A percentile compares a stretch with the other conserved stretches of the same genome.
These are phyloP conservation scores for Aspergillus funiculosus DNA, from an alignment of 495 filamentous ascomycete genomes.

Conservation along the genomic window DNA sequence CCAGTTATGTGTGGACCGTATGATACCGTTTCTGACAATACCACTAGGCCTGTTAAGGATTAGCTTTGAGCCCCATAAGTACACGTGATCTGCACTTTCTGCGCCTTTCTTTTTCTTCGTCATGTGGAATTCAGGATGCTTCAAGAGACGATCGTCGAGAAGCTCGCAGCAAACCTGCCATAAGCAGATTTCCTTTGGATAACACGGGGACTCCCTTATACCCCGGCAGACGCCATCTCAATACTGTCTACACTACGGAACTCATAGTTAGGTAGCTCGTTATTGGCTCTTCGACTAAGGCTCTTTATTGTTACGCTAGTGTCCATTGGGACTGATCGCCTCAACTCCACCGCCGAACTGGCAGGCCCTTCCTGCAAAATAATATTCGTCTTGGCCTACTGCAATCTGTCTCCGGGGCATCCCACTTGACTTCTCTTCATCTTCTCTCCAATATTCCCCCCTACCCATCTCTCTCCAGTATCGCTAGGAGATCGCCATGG, in stretches of 20 bases:
- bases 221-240: too few species aligned
- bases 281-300: conserved; percentile 4
- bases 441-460: conserved; percentile 6
- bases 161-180: too few species aligned
- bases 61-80: too few species aligned
- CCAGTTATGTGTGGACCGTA: conserved; percentile 2
- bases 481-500: conserved; percentile 46
- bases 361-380: conserved; percentile 25
- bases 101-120: not conserved
- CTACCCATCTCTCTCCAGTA: not conserved
- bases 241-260: too few species aligned
- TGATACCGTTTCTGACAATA: not conserved
- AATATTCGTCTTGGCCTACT: conserved; percentile 13
- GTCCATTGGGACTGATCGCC: conserved; percentile 11
- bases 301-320: conserved; percentile 11
- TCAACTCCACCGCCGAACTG: conserved; percentile 17
- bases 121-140: not conserved
- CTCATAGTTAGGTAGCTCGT: too few species aligned
- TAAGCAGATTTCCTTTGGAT: too few species aligned
- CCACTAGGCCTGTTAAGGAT: conserved; percentile 9
- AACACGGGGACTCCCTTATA: too few species aligned
- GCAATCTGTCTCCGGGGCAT: conserved; percentile 1
- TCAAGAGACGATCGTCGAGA: too few species aligned
- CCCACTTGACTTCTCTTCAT: not conserved
- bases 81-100: conserved; percentile 14